Conservation (phyloP, 768 basidiomycete genomes). For the Calocera viscosa region DNA sequence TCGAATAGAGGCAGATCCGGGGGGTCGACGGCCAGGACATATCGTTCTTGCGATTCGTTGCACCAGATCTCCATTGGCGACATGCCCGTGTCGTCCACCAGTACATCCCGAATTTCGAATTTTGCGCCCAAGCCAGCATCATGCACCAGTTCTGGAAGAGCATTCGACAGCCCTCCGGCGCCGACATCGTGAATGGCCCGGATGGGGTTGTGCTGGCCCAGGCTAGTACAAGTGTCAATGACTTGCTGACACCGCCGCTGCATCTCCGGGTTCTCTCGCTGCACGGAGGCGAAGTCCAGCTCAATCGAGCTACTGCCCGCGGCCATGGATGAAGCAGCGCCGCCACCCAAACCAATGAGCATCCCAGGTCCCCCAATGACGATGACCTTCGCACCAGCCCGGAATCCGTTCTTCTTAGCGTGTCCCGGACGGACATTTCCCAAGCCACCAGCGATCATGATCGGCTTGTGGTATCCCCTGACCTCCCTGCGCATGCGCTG, state of each 20-base stretch:
- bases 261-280: constrained; percentile 98
- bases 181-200: constrained; percentile 98
- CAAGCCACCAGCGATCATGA: constrained; percentile 97
- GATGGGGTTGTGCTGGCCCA: constrained; percentile 55
- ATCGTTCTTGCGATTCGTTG: constrained; percentile 96
- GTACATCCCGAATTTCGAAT: constrained; percentile 88
- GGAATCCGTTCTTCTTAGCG: constrained; percentile 64
- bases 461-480: constrained; percentile 97
- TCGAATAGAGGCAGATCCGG: constrained; percentile 51
- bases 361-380: constrained; percentile 93
- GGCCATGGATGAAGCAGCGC: constrained; percentile 88
- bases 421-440: constrained; percentile 83
- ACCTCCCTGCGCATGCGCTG: constrained; percentile 40
- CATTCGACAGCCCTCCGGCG: constrained; percentile 92
- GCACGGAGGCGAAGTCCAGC: constrained; percentile 93
- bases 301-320: constrained; percentile 84
- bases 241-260: constrained; percentile 94
- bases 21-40: constrained; percentile 78
- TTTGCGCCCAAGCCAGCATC: constrained; percentile 82
- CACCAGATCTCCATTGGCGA: constrained; percentile 99
- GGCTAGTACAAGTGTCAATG: constrained; percentile 74
- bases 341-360: constrained; percentile 92
- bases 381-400: constrained; percentile 72
- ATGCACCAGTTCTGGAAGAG: constrained; percentile 91
- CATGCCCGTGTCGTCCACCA: constrained; percentile 85